A percentile compares a stretch with the other conserved stretches of the same genome.
Evolutionary conservation across 106 monocot species (phyloP).

Genomic region (Dendrobium huoshanense): DNA sequence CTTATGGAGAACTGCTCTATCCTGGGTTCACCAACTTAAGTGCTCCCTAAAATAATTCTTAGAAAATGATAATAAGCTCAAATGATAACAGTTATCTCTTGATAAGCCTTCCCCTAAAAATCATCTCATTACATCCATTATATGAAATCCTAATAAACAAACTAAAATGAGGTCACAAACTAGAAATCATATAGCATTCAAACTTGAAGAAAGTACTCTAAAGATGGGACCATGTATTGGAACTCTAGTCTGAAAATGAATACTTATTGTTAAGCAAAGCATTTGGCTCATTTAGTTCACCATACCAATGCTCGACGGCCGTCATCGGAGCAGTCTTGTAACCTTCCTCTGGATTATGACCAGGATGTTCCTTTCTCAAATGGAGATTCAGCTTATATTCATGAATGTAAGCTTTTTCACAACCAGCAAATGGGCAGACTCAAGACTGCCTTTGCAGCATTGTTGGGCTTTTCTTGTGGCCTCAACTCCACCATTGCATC

Average conservation of each 20-base stretch:
- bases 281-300: slow-evolving; percentile 26
- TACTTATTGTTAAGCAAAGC: slow-evolving; percentile 7
- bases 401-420: slow-evolving; percentile 60
- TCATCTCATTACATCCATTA: not conserved
- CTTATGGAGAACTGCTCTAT: no score
- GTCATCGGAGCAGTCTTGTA: slow-evolving; percentile 2
- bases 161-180: not conserved
- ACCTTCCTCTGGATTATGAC: slow-evolving; percentile 20
- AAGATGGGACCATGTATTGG: not conserved
- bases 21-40: slow-evolving; percentile 13
- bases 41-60: slow-evolving; percentile 18
- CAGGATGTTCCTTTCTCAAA: slow-evolving; percentile 54
- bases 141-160: not conserved
- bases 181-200: not conserved
- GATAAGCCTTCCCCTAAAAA: not conserved
- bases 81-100: slow-evolving; percentile 2
- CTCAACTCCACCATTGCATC: not conserved
- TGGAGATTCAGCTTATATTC: slow-evolving; percentile 73
- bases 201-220: not conserved
- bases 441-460: slow-evolving; percentile 18
- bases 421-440: slow-evolving; percentile 52
- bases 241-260: not conserved
- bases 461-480: not conserved
- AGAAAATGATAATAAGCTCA: not conserved
- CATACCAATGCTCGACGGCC: slow-evolving; percentile 5